phyloP scores from a whole-genome alignment of 805 yeast genomes.

The Soucietia sequanensis region DNA sequence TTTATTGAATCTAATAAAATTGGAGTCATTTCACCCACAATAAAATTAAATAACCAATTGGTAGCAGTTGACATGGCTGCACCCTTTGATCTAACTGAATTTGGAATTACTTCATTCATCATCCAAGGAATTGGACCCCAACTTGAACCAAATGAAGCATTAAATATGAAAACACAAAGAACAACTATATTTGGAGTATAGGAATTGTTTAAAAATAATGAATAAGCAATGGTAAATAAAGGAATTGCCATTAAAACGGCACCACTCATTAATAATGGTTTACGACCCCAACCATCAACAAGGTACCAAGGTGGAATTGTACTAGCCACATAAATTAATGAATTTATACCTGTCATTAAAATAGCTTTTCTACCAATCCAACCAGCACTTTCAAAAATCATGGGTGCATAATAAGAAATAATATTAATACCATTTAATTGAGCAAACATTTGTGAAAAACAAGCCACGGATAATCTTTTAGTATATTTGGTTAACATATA shows the following conservation, averaged over 20 bases:
- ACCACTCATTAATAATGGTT: slow-evolving; percentile 78
- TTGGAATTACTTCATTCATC: slow-evolving; percentile 84
- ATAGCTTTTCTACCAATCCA: slow-evolving; percentile 88
- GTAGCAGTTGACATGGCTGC: slow-evolving; percentile 89
- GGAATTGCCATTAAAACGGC: slow-evolving; percentile 78
- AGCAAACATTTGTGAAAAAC: slow-evolving; percentile 89
- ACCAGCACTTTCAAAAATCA: slow-evolving; percentile 93
- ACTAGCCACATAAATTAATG: slow-evolving; percentile 42
- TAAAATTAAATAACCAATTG: slow-evolving; percentile 89
- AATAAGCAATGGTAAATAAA: slow-evolving; percentile 61
- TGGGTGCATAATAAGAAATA: slow-evolving; percentile 88
- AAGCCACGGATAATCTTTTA: slow-evolving; percentile 78
- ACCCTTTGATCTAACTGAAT: slow-evolving; percentile 82
- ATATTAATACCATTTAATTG: slow-evolving; percentile 93
- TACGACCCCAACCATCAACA: slow-evolving; percentile 89
- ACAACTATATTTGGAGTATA: slow-evolving; percentile 74
- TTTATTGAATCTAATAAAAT: slow-evolving; percentile 70
- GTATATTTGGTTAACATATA: slow-evolving; percentile 78
- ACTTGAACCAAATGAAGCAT: slow-evolving; percentile 81
- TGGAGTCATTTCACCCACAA: slow-evolving; percentile 92
- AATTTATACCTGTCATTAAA: slow-evolving; percentile 79
- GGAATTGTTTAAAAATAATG: slow-evolving; percentile 29
- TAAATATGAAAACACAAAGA: slow-evolving; percentile 70
- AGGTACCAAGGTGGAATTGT: slow-evolving; percentile 90
- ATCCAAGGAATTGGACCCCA: slow-evolving; percentile 98